A percentile compares a stretch with the other conserved stretches of the same genome.
These are phyloP conservation scores for Fusarium fujikuroi DNA, from an alignment of 2,329 filamentous ascomycete genomes.

Conservation along the genomic window DNA sequence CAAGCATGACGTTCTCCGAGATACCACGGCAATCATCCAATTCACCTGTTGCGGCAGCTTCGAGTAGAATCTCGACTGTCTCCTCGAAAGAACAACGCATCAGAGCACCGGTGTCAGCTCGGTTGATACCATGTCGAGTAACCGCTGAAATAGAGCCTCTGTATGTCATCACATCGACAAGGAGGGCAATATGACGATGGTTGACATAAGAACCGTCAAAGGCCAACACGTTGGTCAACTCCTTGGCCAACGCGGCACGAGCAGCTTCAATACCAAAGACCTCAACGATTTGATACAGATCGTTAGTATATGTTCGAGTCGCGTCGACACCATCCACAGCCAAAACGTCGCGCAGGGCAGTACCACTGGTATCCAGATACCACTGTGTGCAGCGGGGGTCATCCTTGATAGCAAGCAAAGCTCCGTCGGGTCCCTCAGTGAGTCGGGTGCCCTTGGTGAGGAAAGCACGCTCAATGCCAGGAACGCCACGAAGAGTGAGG, in stretches of 20 bases:
- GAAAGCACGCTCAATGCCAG: slow-evolving; percentile 90
- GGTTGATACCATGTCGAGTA: slow-evolving; percentile 98
- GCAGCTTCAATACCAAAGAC: slow-evolving; percentile 97
- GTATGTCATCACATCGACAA: slow-evolving; percentile 98
- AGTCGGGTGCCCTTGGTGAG: slow-evolving; percentile 83
- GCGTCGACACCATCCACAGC: slow-evolving; percentile 89
- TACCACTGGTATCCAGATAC: slow-evolving; percentile 95
- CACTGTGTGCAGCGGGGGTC: slow-evolving; percentile 86
- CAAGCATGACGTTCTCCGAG: slow-evolving; percentile 98
- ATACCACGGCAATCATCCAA: slow-evolving; percentile 98
- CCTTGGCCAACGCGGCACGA: slow-evolving; percentile 84
- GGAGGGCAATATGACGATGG: slow-evolving; percentile 92
- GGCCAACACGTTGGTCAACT: slow-evolving; percentile 91
- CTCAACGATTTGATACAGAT: slow-evolving; percentile 92
- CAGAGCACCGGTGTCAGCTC: slow-evolving; percentile 94
- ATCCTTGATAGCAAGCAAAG: slow-evolving; percentile 77
- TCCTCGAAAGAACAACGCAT: slow-evolving; percentile 99
- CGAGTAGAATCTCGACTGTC: slow-evolving; percentile 96
- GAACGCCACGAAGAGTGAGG: slow-evolving; percentile 89
- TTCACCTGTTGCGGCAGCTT: slow-evolving; percentile 93
- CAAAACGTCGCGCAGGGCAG: slow-evolving; percentile 84
- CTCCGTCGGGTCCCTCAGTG: slow-evolving; percentile 74
- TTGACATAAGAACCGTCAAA: slow-evolving; percentile 99
- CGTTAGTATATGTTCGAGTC: slow-evolving; percentile 89
- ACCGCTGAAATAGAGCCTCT: slow-evolving; percentile 94